phyloP scores from a whole-genome alignment of 1,139 yeast genomes.

The Saccharomycopsis hybrid region DNA sequence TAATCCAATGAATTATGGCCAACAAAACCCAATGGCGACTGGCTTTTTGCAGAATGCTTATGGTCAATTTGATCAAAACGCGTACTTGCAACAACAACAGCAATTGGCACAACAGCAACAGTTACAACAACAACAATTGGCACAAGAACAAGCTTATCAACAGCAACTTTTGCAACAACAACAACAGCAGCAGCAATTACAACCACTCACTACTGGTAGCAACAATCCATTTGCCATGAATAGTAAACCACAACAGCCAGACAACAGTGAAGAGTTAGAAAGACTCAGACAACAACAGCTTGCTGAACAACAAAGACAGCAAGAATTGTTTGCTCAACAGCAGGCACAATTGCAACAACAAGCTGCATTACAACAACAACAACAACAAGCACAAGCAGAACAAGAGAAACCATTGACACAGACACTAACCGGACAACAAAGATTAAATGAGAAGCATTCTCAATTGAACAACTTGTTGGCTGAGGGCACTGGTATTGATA shows the following conservation, averaged over 20 bases:
- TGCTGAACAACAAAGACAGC: conserved; percentile 34
- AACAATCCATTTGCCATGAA: conserved; percentile 68
- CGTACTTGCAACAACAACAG: conserved; percentile 31
- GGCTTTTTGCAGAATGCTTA: conserved; percentile 44
- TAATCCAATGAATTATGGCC: conserved; percentile 50
- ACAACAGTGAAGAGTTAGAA: conserved; percentile 36
- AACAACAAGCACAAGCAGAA: conserved; percentile 27
- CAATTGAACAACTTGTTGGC: conserved; percentile 76
- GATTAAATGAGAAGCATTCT: conserved; percentile 48
- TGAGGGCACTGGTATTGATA: conserved; percentile 87
- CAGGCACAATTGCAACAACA: conserved; percentile 27
- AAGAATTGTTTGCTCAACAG: conserved; percentile 31
- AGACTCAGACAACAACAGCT: conserved; percentile 31
- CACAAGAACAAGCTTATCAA: conserved; percentile 19
- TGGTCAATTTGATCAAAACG: conserved; percentile 26
- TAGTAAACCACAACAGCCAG: conserved; percentile 35
- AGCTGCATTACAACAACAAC: conserved; percentile 30
- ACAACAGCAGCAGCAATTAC: conserved; percentile 25
- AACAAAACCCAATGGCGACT: conserved; percentile 43
- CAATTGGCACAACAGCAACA: conserved; percentile 28
- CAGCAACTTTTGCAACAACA: conserved; percentile 30
- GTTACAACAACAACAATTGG: conserved; percentile 24
- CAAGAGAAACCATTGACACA: conserved; percentile 35
- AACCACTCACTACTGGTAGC: conserved; percentile 64
- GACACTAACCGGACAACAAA: conserved; percentile 41